phyloP scores from a whole-genome alignment of 2,329 filamentous ascomycete genomes.

The Hymenoscyphus infarciens region DNA sequence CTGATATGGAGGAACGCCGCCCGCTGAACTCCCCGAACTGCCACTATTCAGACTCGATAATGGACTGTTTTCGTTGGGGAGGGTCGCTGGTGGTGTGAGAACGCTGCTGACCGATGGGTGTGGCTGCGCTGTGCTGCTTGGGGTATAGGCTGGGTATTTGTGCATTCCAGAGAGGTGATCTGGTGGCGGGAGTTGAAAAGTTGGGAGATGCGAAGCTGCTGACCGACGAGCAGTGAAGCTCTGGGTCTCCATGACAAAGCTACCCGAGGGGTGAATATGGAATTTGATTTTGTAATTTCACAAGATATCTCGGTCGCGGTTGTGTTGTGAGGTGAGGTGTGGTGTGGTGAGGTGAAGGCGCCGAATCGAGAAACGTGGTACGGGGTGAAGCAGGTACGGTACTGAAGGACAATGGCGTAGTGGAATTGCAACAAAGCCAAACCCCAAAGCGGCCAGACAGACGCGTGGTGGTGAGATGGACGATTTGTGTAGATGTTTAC shows the following conservation, averaged over 20 bases:
- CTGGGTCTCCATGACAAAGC: slow-evolving; percentile 49
- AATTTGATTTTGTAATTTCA: background rate
- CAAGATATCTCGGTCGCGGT: background rate
- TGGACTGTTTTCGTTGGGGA: slow-evolving; percentile 56
- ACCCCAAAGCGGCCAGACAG: background rate
- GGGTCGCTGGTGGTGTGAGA: slow-evolving; percentile 45
- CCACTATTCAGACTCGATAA: slow-evolving; percentile 58
- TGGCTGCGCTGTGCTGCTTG: slow-evolving; percentile 38
- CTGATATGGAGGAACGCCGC: slow-evolving; percentile 51
- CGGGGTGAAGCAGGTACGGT: background rate
- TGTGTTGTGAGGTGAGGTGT: background rate
- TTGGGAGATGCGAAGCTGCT: slow-evolving; percentile 64
- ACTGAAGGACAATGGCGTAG: slow-evolving; percentile 1
- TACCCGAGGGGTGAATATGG: background rate
- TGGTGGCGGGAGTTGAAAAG: slow-evolving; percentile 66
- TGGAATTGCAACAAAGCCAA: slow-evolving; percentile 6
- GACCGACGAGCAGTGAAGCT: slow-evolving; percentile 70
- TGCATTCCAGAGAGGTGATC: slow-evolving; percentile 45
- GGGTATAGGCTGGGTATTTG: slow-evolving; percentile 53
- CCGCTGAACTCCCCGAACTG: slow-evolving; percentile 56
- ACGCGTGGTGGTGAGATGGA: background rate
- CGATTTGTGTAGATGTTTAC: background rate
- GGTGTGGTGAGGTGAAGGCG: background rate
- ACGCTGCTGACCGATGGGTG: slow-evolving; percentile 39
- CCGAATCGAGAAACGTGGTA: slow-evolving; percentile 2